Evolutionary conservation across 495 filamentous ascomycete species (phyloP).

Genomic region (Apodospora peruviana): DNA sequence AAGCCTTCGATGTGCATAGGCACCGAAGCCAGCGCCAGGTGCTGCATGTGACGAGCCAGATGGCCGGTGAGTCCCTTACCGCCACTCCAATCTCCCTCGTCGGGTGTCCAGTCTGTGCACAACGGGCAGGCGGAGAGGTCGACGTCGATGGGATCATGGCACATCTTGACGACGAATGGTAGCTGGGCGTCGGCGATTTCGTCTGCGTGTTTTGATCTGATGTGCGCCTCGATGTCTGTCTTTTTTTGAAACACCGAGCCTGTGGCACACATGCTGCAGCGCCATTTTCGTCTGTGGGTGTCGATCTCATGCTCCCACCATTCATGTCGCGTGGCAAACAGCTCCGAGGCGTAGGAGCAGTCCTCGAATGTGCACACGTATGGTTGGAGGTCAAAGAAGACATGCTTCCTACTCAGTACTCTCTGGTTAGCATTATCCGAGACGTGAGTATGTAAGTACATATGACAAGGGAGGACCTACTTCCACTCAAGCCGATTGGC

Average conservation of each 20-base stretch:
- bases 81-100: background rate
- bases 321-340: background rate
- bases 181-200: background rate
- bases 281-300: background rate
- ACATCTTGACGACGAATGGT: background rate
- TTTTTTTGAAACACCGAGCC: background rate
- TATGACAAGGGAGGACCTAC: too few species aligned
- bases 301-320: background rate
- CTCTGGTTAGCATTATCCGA: too few species aligned
- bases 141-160: background rate
- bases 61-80: background rate
- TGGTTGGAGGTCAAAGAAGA: background rate
- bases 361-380: conserved; percentile 1
- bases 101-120: background rate
- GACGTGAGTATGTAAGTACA: too few species aligned
- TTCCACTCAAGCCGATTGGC: background rate
- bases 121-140: background rate
- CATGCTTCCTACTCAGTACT: background rate
- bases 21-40: background rate
- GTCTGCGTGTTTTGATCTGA: background rate
- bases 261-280: background rate
- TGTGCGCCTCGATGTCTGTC: background rate
- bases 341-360: background rate
- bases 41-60: background rate
- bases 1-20: background rate